Percentiles rank a stretch among this genome's conserved stretches.
Conservation (phyloP, 2,329 filamentous ascomycete genomes). For the Dactylonectria macrodidyma region DNA sequence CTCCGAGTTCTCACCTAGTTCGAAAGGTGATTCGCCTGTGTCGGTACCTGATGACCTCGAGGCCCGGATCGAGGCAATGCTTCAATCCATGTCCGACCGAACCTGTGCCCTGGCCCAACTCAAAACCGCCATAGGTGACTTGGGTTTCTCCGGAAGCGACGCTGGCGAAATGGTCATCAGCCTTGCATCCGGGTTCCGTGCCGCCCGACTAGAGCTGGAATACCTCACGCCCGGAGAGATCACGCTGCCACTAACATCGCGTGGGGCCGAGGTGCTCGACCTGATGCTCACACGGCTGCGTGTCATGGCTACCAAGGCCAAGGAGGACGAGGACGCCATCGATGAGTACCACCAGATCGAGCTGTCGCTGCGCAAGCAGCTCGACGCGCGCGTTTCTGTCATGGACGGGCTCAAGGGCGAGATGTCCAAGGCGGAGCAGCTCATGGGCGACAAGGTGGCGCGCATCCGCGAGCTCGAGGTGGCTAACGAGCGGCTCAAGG, state of each 20-base stretch:
- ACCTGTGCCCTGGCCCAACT: constrained; percentile 64
- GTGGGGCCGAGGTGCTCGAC: constrained; percentile 70
- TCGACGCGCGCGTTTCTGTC: constrained; percentile 66
- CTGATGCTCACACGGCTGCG: constrained; percentile 67
- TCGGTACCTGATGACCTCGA: constrained; percentile 55
- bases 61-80: constrained; percentile 57
- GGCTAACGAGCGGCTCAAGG: constrained; percentile 65
- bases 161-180: constrained; percentile 64
- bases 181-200: constrained; percentile 66
- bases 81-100: constrained; percentile 64
- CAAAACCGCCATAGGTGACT: constrained; percentile 58
- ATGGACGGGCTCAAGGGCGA: constrained; percentile 65
- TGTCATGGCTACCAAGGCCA: constrained; percentile 61
- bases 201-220: constrained; percentile 73
- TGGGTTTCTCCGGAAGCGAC: constrained; percentile 67
- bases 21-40: constrained; percentile 24
- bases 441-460: constrained; percentile 56
- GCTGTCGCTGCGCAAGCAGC: constrained; percentile 69
- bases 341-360: constrained; percentile 74
- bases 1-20: constrained; percentile 35
- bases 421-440: constrained; percentile 52
- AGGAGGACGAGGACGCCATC: constrained; percentile 67
- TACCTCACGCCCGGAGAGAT: constrained; percentile 73
- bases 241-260: constrained; percentile 65
- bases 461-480: constrained; percentile 64